These are phyloP conservation scores for Lentinus brumalis DNA, from an alignment of 768 basidiomycete species.

Conservation along the genomic window DNA sequence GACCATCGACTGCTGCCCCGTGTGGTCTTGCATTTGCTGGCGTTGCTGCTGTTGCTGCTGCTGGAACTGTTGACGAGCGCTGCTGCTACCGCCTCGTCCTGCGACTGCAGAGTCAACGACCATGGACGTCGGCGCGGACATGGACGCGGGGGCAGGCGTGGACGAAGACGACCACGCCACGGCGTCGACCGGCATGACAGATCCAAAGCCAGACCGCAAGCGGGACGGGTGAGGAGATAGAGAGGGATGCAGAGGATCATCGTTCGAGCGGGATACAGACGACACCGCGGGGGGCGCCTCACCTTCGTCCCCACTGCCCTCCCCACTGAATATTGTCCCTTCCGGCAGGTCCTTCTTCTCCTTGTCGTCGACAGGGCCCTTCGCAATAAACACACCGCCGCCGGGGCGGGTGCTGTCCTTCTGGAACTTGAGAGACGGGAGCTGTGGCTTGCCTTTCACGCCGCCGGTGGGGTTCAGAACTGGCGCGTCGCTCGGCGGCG, in stretches of 20 bases:
- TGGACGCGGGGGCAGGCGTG: background rate
- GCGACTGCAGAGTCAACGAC: slow-evolving; percentile 1
- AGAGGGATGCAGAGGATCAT: slow-evolving; percentile 19
- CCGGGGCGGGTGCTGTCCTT: slow-evolving; percentile 82
- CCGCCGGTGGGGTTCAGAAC: slow-evolving; percentile 80
- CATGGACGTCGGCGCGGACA: slow-evolving; percentile 10
- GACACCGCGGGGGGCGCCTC: slow-evolving; percentile 33
- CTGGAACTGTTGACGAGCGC: background rate
- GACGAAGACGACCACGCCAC: slow-evolving; percentile 10
- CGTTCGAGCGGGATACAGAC: slow-evolving; percentile 14
- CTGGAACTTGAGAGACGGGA: slow-evolving; percentile 64
- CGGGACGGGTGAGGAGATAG: slow-evolving; percentile 14
- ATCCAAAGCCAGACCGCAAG: slow-evolving; percentile 4
- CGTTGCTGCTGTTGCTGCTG: slow-evolving; percentile 4
- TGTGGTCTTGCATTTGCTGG: slow-evolving; percentile 11
- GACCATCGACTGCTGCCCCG: slow-evolving; percentile 40
- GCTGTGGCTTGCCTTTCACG: slow-evolving; percentile 53
- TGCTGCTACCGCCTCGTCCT: slow-evolving; percentile 3
- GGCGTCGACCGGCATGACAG: slow-evolving; percentile 10
- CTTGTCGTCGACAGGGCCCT: slow-evolving; percentile 28
- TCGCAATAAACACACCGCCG: slow-evolving; percentile 82
- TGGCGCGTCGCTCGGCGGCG: slow-evolving; percentile 46
- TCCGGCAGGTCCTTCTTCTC: slow-evolving; percentile 46
- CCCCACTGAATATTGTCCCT: slow-evolving; percentile 56
- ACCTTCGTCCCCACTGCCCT: slow-evolving; percentile 45